Base-by-base conservation (phyloP, 1,284 basidiomycete species). In the Cryptococcus sp. region DNA sequence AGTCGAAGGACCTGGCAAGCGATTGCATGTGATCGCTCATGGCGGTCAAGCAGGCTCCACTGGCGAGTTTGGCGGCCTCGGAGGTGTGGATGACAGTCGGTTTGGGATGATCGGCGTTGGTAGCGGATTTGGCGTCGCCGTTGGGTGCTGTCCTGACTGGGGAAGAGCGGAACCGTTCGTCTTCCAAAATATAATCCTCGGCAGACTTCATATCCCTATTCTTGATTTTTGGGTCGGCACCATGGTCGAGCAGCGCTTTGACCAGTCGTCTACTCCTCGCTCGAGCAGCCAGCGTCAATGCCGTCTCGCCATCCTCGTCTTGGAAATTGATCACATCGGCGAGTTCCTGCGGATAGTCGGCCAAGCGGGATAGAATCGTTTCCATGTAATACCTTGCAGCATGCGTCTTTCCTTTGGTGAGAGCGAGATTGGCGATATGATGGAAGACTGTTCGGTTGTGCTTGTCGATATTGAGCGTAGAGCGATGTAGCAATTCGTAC, bases 291-390 rank as follows among this genome's bases (percentile, higher is more conserved):
- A 99, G 84, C 1, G 95, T 98, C 51, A 99, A 75, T 10, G 95
- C 91, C 12, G 95, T 97, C 75, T 99, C 95, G 28, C 94, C 94
- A 60, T 99, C 95, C 68, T 97, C 92, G 69, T 98, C 95, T 71
- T 95, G 95, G 73, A 98, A 98, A 69, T 99, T 99, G 74, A 99
- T 90, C 43, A 99, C 92, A 68, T 99, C 95, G 32, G 92, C 90
- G 16, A 99, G 77, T 72, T 99, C 95, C 62, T 88, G 87, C 2
- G 94, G 93, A 73, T 91, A 99, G 66, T 97, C 92, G n/a, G 87
- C 79, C 18, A 99, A 79, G 37, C 93, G 82, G 40, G 78, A 80
- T 48, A 98, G 79, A 48, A 98, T 86, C 2, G 91, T 95, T 75
- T 99, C 95, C 87, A 98, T 91, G 74, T 99, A 98, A 75, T 98